phyloP scores from a whole-genome alignment of 2,329 filamentous ascomycete genomes.

The Sporothrix curviconia region DNA sequence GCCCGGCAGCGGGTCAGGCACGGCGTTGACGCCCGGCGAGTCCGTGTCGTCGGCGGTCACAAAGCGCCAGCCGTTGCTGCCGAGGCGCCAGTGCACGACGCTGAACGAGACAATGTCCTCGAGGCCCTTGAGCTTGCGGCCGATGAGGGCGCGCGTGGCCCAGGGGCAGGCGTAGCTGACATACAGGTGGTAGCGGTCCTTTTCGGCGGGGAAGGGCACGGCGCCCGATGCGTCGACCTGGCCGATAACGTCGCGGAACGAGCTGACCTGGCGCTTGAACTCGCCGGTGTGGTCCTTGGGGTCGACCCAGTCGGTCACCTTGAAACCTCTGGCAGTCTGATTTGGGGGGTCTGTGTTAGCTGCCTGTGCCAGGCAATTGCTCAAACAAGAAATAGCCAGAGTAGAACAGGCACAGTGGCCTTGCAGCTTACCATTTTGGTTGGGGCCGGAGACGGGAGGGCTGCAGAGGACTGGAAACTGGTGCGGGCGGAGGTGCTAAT shows the following conservation, averaged over 20 bases:
- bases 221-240: slow-evolving; percentile 55
- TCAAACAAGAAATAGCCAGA: neutral
- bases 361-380: neutral
- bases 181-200: slow-evolving; percentile 88
- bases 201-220: slow-evolving; percentile 70
- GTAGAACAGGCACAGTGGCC: neutral
- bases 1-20: slow-evolving; percentile 61
- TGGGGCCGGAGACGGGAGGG: neutral
- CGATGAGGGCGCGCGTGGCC: slow-evolving; percentile 84
- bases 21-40: slow-evolving; percentile 53
- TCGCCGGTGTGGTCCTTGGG: slow-evolving; percentile 74
- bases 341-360: too few relatives aligned
- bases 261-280: slow-evolving; percentile 81
- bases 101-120: slow-evolving; percentile 75
- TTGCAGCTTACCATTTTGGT: slow-evolving; percentile 12
- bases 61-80: slow-evolving; percentile 72
- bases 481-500: neutral
- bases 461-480: neutral
- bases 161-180: slow-evolving; percentile 92
- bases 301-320: slow-evolving; percentile 78
- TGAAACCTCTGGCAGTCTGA: slow-evolving; percentile 17
- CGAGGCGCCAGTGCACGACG: slow-evolving; percentile 89
- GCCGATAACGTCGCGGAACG: slow-evolving; percentile 70
- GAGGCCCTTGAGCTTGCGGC: slow-evolving; percentile 82
- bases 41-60: slow-evolving; percentile 53